Evolutionary conservation across 1,139 yeast species (phyloP).

Genomic region (Debaryomyces sp.): DNA sequence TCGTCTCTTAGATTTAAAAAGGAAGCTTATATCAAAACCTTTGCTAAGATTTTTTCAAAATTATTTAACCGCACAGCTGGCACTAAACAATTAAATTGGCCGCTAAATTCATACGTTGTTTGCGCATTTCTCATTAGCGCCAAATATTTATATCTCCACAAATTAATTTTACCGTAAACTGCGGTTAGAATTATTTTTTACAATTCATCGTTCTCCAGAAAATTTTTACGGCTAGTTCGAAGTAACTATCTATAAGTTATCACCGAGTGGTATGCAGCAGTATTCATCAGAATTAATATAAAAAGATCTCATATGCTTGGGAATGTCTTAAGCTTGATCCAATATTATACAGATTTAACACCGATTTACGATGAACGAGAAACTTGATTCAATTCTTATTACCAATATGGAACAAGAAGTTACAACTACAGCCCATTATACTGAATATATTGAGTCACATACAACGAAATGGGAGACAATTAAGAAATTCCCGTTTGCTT

Average conservation of each 20-base stretch:
- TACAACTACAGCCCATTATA: conserved; percentile 7
- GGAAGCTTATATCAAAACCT: too few relatives aligned
- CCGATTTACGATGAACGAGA: not conserved
- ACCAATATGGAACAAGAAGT: conserved; percentile 1
- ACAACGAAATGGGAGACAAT: conserved; percentile 8
- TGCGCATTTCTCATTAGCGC: too few relatives aligned
- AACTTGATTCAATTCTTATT: too few relatives aligned
- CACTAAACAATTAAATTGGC: too few relatives aligned
- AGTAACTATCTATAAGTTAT: too few relatives aligned
- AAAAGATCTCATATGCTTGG: not conserved
- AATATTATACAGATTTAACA: not conserved
- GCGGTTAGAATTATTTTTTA: not conserved
- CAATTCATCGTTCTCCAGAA: not conserved
- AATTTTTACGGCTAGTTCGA: not conserved
- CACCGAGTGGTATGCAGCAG: not conserved
- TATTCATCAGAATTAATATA: not conserved
- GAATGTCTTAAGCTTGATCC: not conserved
- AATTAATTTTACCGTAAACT: not conserved
- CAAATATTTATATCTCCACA: too few relatives aligned
- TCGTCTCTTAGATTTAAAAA: too few relatives aligned
- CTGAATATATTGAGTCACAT: conserved; percentile 10
- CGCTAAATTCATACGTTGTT: too few relatives aligned
- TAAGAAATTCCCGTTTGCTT: conserved; percentile 10
- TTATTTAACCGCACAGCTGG: too few relatives aligned
- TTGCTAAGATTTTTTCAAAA: too few relatives aligned